Base-by-base conservation (phyloP, 192 early-diverging fungal genomes). In the Phycomyces nitens region DNA sequence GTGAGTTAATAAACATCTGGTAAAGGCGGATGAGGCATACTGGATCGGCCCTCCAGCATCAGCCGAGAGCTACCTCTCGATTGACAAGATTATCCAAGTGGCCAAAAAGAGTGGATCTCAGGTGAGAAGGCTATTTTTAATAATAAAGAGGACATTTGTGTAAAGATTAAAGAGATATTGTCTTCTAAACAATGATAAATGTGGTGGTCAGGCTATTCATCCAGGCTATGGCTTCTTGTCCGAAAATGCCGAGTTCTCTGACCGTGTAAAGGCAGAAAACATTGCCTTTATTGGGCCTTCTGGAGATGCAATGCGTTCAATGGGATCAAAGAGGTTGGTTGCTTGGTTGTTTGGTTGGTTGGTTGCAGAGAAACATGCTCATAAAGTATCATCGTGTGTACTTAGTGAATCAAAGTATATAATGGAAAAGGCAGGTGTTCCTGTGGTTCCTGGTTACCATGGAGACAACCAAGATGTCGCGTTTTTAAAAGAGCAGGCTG, bases 161-260 rank as follows among this genome's bases (percentile, higher is more conserved):
- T 34, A 34, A n/a, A n/a, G n/a, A n/a, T n/a, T n/a, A n/a, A n/a
- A n/a, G n/a, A n/a, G n/a, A n/a, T n/a, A n/a, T n/a, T n/a, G n/a
- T n/a, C n/a, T n/a, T n/a, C n/a, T n/a, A n/a, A n/a, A n/a, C n/a
- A n/a, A n/a, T n/a, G n/a, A n/a, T n/a, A n/a, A n/a, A n/a, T n/a
- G n/a, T n/a, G n/a, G n/a, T n/a, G n/a, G n/a, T n/a, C n/a, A 47
- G 81, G 96, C 94, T 22, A 89, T 98, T 58, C 96, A 98, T 63
- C 96, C 96, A 0, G 96, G 96, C 34, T 98, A 96, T 74, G 96
- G 96, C 12, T 98, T 98, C 73, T 79, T 98, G 47, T 95, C 93
- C 0, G 96, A 98, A 67, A 96, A 95, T 75, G 84, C 91, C 0
- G 80, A 74, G n/a, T 98, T 98, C 82, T 91, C 92, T 1, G 84